Evolutionary conservation across 2,329 filamentous ascomycete genomes (phyloP).

Genomic region (Helotiales sp.): DNA sequence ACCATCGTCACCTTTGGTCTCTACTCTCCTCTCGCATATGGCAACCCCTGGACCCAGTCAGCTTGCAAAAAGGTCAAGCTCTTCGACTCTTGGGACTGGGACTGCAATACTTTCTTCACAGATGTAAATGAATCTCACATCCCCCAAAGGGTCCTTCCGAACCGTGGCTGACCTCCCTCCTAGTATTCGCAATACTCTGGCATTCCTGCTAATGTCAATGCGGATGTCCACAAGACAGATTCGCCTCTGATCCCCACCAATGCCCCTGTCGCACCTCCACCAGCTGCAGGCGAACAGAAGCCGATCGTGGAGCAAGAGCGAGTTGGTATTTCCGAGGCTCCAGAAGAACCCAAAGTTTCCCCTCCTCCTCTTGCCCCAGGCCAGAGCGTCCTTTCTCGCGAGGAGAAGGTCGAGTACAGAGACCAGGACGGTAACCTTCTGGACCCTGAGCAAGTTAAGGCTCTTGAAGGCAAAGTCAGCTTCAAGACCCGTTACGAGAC

Average conservation of each 20-base stretch:
- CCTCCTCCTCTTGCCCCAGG: constrained; percentile 31
- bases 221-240: constrained; percentile 39
- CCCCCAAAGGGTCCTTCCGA: constrained; percentile 36
- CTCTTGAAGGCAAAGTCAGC: constrained; percentile 87
- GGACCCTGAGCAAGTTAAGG: constrained; percentile 79
- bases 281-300: constrained; percentile 36
- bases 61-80: constrained; percentile 89
- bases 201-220: constrained; percentile 34
- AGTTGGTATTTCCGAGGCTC: constrained; percentile 40
- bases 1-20: constrained; percentile 78
- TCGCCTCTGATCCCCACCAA: constrained; percentile 39
- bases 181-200: constrained; percentile 46
- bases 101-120: constrained; percentile 91
- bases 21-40: constrained; percentile 90
- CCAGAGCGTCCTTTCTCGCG: constrained; percentile 50
- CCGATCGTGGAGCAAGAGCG: constrained; percentile 36
- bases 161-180: constrained; percentile 30
- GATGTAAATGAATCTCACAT: constrained; percentile 68
- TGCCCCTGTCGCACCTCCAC: constrained; percentile 33
- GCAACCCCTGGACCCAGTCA: constrained; percentile 89
- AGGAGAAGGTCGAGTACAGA: constrained; percentile 91
- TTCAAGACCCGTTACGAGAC: constrained; percentile 97
- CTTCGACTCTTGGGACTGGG: constrained; percentile 91
- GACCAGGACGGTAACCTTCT: constrained; percentile 93
- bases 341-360: constrained; percentile 32